Evolutionary conservation across 2,329 filamentous ascomycete genomes (phyloP).

Genomic region (Neoascochyta sp.): DNA sequence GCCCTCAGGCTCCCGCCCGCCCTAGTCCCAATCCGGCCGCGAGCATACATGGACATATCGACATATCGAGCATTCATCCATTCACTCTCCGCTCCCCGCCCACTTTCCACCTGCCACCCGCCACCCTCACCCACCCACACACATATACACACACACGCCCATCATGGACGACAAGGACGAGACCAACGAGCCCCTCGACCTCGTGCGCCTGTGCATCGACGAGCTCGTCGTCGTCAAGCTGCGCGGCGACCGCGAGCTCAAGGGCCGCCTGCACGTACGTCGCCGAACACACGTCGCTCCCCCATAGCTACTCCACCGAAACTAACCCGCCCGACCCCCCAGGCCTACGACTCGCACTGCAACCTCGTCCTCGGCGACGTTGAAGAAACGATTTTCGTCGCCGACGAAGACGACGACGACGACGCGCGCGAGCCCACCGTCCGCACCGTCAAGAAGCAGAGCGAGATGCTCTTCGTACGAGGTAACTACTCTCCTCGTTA

Average conservation of each 20-base stretch:
- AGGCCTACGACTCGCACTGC: slow-evolving; percentile 99
- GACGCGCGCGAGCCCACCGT: slow-evolving; percentile 60
- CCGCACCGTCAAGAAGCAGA: slow-evolving; percentile 87
- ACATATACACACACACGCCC: no score
- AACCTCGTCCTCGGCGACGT: slow-evolving; percentile 95
- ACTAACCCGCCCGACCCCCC: slow-evolving; percentile 8
- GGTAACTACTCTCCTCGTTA: slow-evolving; percentile 50
- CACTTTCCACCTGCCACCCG: no score
- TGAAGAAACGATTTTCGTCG: slow-evolving; percentile 92
- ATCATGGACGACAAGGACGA: slow-evolving; percentile 82
- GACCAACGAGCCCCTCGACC: slow-evolving; percentile 83
- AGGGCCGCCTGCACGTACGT: slow-evolving; percentile 85
- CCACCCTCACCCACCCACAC: slow-evolving; percentile 10
- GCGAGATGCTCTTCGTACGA: slow-evolving; percentile 97
- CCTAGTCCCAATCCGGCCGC: no score
- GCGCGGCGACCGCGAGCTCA: slow-evolving; percentile 89
- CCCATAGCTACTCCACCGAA: no score
- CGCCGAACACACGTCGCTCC: no score
- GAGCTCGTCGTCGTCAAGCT: slow-evolving; percentile 98
- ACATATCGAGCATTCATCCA: no score
- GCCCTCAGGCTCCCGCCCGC: background rate
- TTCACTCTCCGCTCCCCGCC: no score
- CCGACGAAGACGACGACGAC: slow-evolving; percentile 85
- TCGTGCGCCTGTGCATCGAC: slow-evolving; percentile 90
- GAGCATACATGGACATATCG: no score